Conservation (phyloP, 2,329 filamentous ascomycete genomes). For the Phaeosphaeria sp. region DNA sequence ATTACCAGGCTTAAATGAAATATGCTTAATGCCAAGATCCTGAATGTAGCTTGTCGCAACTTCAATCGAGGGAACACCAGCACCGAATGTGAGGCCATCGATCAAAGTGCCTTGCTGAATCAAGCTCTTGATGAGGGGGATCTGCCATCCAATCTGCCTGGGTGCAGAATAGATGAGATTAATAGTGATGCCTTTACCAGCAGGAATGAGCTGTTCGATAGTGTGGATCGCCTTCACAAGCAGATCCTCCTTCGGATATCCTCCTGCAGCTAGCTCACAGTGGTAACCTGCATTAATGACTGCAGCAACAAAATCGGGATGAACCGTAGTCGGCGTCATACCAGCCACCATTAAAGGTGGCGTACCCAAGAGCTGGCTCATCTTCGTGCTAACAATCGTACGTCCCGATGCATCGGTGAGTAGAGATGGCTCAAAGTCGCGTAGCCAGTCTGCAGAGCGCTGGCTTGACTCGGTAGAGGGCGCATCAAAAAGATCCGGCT, state of each 20-base stretch:
- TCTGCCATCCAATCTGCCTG: constrained; percentile 90
- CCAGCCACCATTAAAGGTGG: constrained; percentile 90
- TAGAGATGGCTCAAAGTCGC: constrained; percentile 15
- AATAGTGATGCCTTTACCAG: constrained; percentile 85
- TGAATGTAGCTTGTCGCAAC: constrained; percentile 90
- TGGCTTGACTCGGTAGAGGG: constrained; percentile 5
- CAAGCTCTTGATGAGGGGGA: constrained; percentile 81
- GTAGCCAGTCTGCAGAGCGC: constrained; percentile 15
- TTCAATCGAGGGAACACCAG: constrained; percentile 91
- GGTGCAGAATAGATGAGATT: constrained; percentile 94
- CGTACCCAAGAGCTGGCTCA: constrained; percentile 84
- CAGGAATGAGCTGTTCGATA: constrained; percentile 82
- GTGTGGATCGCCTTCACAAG: constrained; percentile 85
- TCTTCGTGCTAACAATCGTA: constrained; percentile 49
- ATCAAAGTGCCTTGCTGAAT: constrained; percentile 85
- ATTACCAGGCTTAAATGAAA: constrained; percentile 92
- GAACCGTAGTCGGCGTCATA: constrained; percentile 90
- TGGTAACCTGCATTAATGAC: constrained; percentile 97
- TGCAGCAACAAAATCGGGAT: constrained; percentile 89
- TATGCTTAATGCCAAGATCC: constrained; percentile 85
- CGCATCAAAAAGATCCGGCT: constrained; percentile 19
- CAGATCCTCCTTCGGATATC: constrained; percentile 81
- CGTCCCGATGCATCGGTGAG: constrained; percentile 12
- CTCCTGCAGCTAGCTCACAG: constrained; percentile 87
- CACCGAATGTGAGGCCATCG: constrained; percentile 89